Percentiles rank a stretch among this genome's conserved stretches.
These are phyloP conservation scores for Myriosclerotinia curreyana DNA, from an alignment of 2,329 filamentous ascomycete genomes.

Conservation along the genomic window DNA sequence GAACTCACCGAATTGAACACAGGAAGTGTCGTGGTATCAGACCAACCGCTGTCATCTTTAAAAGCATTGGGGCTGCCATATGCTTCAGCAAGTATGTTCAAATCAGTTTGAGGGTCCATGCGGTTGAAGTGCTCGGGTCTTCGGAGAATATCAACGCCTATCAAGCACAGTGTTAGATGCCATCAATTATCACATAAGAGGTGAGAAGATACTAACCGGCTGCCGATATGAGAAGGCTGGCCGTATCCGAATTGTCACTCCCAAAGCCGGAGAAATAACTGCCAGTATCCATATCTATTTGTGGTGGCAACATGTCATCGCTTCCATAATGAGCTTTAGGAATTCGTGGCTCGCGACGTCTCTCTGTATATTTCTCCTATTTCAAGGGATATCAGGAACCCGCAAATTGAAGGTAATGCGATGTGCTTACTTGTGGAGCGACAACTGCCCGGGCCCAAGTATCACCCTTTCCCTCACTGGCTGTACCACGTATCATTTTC, in stretches of 20 bases:
- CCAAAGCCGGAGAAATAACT: conserved; percentile 29
- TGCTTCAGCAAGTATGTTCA: conserved; percentile 17
- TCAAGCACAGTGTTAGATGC: conserved; percentile 1
- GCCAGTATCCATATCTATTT: conserved; percentile 35
- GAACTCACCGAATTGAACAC: conserved; percentile 24
- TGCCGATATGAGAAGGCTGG: conserved; percentile 27
- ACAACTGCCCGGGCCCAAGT: conserved; percentile 12
- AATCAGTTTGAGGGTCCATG: conserved; percentile 19
- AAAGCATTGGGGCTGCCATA: conserved; percentile 16
- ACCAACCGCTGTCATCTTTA: conserved; percentile 14
- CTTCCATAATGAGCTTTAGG: neutral
- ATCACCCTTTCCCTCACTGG: conserved; percentile 21
- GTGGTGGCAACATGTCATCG: conserved; percentile 18
- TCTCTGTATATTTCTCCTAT: conserved; percentile 25
- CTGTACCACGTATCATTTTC: conserved; percentile 41
- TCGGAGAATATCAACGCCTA: conserved; percentile 16
- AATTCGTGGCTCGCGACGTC: conserved; percentile 8
- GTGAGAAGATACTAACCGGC: conserved; percentile 25
- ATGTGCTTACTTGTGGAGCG: conserved; percentile 14
- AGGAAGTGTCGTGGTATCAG: conserved; percentile 10
- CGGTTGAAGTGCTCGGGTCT: conserved; percentile 19
- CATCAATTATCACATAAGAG: neutral
- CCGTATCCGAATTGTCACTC: conserved; percentile 21
- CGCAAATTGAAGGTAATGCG: conserved; percentile 2
- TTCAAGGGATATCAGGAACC: conserved; percentile 28